A percentile compares a stretch with the other conserved stretches of the same genome.
These are phyloP conservation scores for Xanthoconium separans DNA, from an alignment of 1,284 basidiomycete species.

Conservation along the genomic window DNA sequence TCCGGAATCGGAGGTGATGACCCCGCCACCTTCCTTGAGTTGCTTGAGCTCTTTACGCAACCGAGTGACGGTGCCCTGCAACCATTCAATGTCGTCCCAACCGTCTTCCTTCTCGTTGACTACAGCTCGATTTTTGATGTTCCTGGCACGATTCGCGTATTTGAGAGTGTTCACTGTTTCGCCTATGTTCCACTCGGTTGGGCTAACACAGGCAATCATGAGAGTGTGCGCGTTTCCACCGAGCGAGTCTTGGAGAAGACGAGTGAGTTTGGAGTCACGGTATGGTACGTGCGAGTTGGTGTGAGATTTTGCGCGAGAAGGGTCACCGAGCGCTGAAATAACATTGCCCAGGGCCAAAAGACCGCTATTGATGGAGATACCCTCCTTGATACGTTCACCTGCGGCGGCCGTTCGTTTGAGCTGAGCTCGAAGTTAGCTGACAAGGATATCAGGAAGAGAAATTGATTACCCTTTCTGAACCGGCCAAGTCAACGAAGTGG, in stretches of 20 bases:
- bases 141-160: conserved; percentile 95
- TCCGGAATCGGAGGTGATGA: conserved; percentile 20
- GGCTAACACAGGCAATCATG: conserved; percentile 98
- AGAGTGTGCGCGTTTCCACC: conserved; percentile 97
- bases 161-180: conserved; percentile 98
- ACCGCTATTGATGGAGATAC: conserved; percentile 96
- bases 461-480: conserved; percentile 82
- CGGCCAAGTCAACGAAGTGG: conserved; percentile 97
- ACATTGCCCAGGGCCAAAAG: conserved; percentile 96
- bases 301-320: conserved; percentile 72
- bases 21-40: conserved; percentile 66
- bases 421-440: conserved; percentile 38
- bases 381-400: conserved; percentile 96
- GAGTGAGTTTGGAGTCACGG: conserved; percentile 95
- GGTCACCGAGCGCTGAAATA: conserved; percentile 97
- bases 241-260: conserved; percentile 94
- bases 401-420: conserved; percentile 91
- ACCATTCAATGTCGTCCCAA: conserved; percentile 97
- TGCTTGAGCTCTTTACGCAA: conserved; percentile 81
- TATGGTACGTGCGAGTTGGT: conserved; percentile 90
- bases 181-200: conserved; percentile 91
- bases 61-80: conserved; percentile 83
- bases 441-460: conserved; percentile 7
- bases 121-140: conserved; percentile 94
- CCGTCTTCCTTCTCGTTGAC: conserved; percentile 95